Base-by-base conservation (phyloP, 257 asterid genomes). In the Przewalskia tangutica region DNA sequence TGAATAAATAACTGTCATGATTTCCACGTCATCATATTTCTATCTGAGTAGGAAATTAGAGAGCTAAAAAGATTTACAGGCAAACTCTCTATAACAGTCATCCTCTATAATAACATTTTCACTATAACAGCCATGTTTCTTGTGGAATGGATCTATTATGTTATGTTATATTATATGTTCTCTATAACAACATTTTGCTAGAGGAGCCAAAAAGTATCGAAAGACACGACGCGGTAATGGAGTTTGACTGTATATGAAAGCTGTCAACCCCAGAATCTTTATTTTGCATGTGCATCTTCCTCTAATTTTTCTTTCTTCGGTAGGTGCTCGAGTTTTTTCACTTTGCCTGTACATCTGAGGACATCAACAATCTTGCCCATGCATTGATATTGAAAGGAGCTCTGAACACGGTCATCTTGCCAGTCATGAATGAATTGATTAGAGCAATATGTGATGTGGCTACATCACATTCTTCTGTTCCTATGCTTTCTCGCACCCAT, bases 401-500 rank as follows among this genome's bases (percentile, higher is more conserved):
- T 60, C 9, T 87, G 60, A 59, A 81, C 55, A 82, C 18, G 16
- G 88, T 87, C 44, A 58, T 89, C 0, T 79, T 87, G 32, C 92
- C 92, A 0, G 83, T 65, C 76, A 86, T 89, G 89, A 89, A 89
- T 78, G 85, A 88, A 56, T 73, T 89, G 80, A 85, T 87, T 64
- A 82, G 82, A 40, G 80, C 85, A 66, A 81, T 87, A 73, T 79
- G 87, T 53, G 58, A 81, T 66, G 23, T 89, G 85, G 92, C 92
- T 67, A 58, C 75, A 54, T 63, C 75, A 63, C 70, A 88, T 83
- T 89, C 90, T 10, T 14, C 23, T 63, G 46, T 86, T 23, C 84
- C 92, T 46, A 87, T 89, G 92, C 92, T 89, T 84, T 89, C 92
- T 77, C 92, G 92, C 68, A 89, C 92, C 58, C 92, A 89, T 66